These are phyloP conservation scores for Phaeodactylum tricornutum DNA, from an alignment of 108 stramenopile genomes.

Conservation along the genomic window DNA sequence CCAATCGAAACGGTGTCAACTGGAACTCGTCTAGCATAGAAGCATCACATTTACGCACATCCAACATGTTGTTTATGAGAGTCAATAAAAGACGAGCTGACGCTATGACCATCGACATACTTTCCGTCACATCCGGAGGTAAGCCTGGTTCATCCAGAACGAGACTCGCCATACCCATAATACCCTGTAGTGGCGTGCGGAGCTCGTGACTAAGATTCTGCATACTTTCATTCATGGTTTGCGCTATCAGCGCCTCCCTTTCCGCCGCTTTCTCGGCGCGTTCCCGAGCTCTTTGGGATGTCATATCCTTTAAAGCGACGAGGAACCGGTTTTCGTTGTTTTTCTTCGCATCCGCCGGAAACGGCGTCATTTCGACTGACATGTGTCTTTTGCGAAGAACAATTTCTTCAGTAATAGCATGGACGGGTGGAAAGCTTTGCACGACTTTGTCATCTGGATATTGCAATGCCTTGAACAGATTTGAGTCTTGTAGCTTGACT, in stretches of 20 bases:
- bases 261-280: conserved; percentile 6
- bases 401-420: background rate
- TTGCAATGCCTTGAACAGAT: too few relatives aligned
- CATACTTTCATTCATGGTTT: conserved; percentile 13
- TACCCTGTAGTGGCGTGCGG: conserved; percentile 12
- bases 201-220: conserved; percentile 10
- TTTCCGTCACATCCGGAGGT: background rate
- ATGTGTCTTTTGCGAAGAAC: background rate
- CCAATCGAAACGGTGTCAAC: background rate
- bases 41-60: conserved; percentile 6
- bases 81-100: conserved; percentile 10
- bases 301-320: conserved; percentile 15
- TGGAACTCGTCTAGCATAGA: conserved; percentile 10
- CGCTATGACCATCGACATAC: conserved; percentile 10
- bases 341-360: background rate
- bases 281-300: conserved; percentile 9
- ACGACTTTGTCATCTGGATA: background rate
- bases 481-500: background rate
- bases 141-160: conserved; percentile 1
- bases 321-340: conserved; percentile 1
- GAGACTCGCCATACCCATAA: conserved; percentile 14
- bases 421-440: background rate
- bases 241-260: conserved; percentile 10
- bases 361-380: background rate
- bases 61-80: conserved; percentile 13